Evolutionary conservation across 169 alveolate genomes (phyloP), one percentile per base, ranked within the genome.

Genomic region (Plasmodium coatneyi): DNA sequence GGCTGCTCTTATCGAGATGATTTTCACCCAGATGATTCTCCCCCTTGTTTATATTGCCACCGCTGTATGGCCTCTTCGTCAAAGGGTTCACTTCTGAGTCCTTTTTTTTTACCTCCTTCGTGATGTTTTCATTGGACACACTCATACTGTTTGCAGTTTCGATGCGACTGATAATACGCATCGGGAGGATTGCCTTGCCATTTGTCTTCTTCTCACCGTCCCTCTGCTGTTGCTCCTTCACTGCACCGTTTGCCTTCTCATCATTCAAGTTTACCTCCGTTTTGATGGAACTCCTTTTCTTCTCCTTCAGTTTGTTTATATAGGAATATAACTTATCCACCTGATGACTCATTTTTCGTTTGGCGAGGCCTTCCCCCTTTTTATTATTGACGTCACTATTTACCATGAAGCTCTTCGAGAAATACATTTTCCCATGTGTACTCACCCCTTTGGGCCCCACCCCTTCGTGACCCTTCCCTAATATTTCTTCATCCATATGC

Each of bases 291-390:
- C 30, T 78, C 25, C 10, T 86, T 76, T 86, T 86, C 30, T 86
- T 86, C 36, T 83, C 92, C 32, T 86, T 86, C 19, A 86, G 80
- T 76, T 76, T 86, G 49, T 76, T 76, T 86, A 86, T 86, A 56
- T 86, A 86, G 16, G 93, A 70, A 76, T 86, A 76, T 78, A 86
- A 54, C 60, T 86, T 86, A 49, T 86, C 93, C 66, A 86, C 93
- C 60, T 86, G 80, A 2, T 46, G 32, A 30, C 84, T 86, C 86
- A 46, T 52, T 74, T 86, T 86, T 10, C 54, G 66, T 12, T 76
- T 76, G 36, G 36, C 5, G 32, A 5, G 2, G 0, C 36, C n/a
- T 6, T 34, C 84, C 22, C 70, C 79, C 7, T 4, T 82, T 70
- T 86, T 86, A 34, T 86, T 86, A 41, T 79, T 78, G 19, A 16